A percentile compares a stretch with the other conserved stretches of the same genome.
Evolutionary conservation across 2,329 filamentous ascomycete genomes (phyloP).

Genomic region (Cladosporium cucumerinum): DNA sequence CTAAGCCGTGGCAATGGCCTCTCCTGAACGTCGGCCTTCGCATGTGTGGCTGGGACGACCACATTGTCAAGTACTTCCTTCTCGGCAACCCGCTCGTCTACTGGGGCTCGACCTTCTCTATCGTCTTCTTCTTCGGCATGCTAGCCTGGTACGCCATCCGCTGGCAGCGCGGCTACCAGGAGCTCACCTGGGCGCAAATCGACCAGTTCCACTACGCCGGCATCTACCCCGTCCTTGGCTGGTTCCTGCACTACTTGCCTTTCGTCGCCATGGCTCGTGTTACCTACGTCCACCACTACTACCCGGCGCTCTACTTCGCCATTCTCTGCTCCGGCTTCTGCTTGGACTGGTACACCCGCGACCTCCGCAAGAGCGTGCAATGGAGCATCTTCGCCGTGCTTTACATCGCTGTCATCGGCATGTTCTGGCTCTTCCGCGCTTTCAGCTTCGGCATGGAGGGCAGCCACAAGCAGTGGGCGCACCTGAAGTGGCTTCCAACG

Average conservation of each 20-base stretch:
- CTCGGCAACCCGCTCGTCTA: slow-evolving; percentile 95
- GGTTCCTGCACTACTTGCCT: slow-evolving; percentile 93
- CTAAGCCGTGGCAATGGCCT: slow-evolving; percentile 98
- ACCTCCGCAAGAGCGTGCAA: slow-evolving; percentile 61
- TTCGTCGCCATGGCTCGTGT: slow-evolving; percentile 98
- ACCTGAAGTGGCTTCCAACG: slow-evolving; percentile 87
- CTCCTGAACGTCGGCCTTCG: slow-evolving; percentile 90
- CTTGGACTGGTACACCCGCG: slow-evolving; percentile 75
- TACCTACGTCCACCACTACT: slow-evolving; percentile 99
- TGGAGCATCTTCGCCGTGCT: slow-evolving; percentile 68
- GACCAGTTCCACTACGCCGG: slow-evolving; percentile 94
- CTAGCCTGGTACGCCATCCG: slow-evolving; percentile 82
- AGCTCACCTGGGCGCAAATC: slow-evolving; percentile 75
- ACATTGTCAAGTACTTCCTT: slow-evolving; percentile 95
- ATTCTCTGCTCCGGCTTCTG: slow-evolving; percentile 87
- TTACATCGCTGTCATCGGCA: slow-evolving; percentile 70
- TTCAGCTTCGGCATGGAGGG: slow-evolving; percentile 97
- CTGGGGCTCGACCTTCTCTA: slow-evolving; percentile 82
- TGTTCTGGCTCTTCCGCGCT: slow-evolving; percentile 87
- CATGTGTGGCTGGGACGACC: slow-evolving; percentile 98
- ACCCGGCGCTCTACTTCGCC: slow-evolving; percentile 95
- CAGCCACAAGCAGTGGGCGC: slow-evolving; percentile 74
- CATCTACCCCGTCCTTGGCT: slow-evolving; percentile 85
- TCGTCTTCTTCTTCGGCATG: slow-evolving; percentile 69
- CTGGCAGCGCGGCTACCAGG: slow-evolving; percentile 91